phyloP scores from a whole-genome alignment of 1,284 basidiomycete species.

The Marasmius sp. region DNA sequence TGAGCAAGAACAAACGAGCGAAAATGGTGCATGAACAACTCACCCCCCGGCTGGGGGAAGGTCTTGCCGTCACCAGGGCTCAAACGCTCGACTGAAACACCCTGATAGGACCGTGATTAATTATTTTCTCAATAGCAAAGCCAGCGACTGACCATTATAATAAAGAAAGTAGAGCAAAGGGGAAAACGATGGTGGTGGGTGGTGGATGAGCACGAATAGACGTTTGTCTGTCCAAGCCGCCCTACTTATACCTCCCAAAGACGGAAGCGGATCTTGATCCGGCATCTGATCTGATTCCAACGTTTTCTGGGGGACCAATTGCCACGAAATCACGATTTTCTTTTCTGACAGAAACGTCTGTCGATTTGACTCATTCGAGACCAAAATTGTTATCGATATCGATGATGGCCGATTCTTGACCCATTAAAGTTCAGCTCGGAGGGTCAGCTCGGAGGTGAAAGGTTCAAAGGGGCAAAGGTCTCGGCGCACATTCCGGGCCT shows the following conservation, averaged over 20 bases:
- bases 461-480: too few species aligned
- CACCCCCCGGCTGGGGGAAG: slow-evolving; percentile 36
- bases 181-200: slow-evolving; percentile 4
- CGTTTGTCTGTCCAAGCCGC: neutral
- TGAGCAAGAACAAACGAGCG: neutral
- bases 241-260: neutral
- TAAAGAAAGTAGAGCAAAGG: neutral
- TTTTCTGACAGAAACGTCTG: neutral
- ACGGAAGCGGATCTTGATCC: neutral
- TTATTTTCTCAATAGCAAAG: neutral
- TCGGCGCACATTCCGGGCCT: too few species aligned
- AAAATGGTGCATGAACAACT: neutral
- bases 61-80: slow-evolving; percentile 41
- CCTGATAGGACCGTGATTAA: slow-evolving; percentile 24
- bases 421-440: too few species aligned
- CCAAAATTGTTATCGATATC: too few species aligned
- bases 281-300: neutral
- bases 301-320: too few species aligned
- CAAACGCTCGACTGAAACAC: slow-evolving; percentile 43
- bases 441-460: too few species aligned
- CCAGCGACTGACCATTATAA: slow-evolving; percentile 23
- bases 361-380: too few species aligned
- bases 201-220: slow-evolving; percentile 16
- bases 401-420: too few species aligned
- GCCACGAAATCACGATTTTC: neutral